Percentiles rank a stretch among this genome's conserved stretches.
phyloP scores from a whole-genome alignment of 1,139 yeast species.

The Suhomyces chickasaworum region DNA sequence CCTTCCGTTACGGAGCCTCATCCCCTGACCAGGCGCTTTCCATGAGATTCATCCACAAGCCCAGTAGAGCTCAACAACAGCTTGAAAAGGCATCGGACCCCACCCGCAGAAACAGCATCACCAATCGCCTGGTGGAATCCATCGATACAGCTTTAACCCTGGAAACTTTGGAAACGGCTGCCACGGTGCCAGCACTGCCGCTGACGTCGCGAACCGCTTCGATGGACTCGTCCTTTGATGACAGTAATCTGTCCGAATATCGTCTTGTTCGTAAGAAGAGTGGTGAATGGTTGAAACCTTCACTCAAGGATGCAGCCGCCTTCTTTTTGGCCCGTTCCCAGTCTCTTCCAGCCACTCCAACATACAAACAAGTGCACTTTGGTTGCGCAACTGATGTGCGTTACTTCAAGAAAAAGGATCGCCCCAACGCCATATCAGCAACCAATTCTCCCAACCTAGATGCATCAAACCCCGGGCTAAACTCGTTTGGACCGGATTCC shows the following conservation, averaged over 20 bases:
- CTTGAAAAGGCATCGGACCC: constrained; percentile 38
- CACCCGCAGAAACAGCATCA: constrained; percentile 34
- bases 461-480: constrained; percentile 23
- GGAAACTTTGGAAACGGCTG: not conserved
- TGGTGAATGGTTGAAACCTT: constrained; percentile 78
- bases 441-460: constrained; percentile 56
- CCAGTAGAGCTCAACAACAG: constrained; percentile 37
- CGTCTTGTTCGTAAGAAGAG: constrained; percentile 67
- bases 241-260: constrained; percentile 13
- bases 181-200: not conserved
- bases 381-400: constrained; percentile 67
- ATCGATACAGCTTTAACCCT: not conserved
- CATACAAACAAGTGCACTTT: constrained; percentile 76
- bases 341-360: constrained; percentile 76
- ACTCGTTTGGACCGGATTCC: constrained; percentile 15
- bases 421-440: constrained; percentile 74
- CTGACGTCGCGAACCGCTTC: not conserved
- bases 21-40: constrained; percentile 28
- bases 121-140: constrained; percentile 5
- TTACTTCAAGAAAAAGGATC: constrained; percentile 70
- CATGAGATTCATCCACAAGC: constrained; percentile 45
- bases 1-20: constrained; percentile 13
- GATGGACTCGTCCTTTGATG: constrained; percentile 1
- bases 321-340: constrained; percentile 46
- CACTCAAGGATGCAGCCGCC: constrained; percentile 51